Base-by-base conservation (phyloP, 192 early-diverging fungal genomes). In the Coemansia asiatica region DNA sequence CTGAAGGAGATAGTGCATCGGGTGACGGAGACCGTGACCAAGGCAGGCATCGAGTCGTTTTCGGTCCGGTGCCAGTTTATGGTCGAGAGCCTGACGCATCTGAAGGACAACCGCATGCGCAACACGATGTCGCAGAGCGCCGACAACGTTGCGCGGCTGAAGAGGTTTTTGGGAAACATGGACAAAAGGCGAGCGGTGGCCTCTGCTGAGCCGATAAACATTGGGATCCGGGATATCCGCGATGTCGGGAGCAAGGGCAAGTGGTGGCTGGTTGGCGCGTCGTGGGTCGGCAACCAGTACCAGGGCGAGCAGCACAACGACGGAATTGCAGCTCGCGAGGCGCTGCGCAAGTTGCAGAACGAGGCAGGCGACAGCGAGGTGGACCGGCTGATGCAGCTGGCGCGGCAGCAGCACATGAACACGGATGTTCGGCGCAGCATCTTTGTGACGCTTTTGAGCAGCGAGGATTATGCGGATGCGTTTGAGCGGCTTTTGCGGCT, bases 191-290 rank as follows among this genome's bases (percentile, higher is more conserved):
- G 74, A 36, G 23, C 79, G 15, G 79, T 76, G 18, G 68, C 74
- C 36, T 64, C 62, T 1, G 79, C 72, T 1, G 95, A 97, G 66
- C 83, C 95, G 0, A 87, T 99, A 36, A 85, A 95, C 55, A 91
- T 94, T 6, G 84, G 87, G 31, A 71, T 99, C 48, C 82, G 88
- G 12, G 97, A 99, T 64, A 96, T 99, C 67, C 84, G 84, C 46
- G 80, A 86, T 12, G 79, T 93, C 31, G 86, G 88, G 19, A 91
- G 90, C 12, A 92, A 92, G 66, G 95, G 95, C 70, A 95, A 94
- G 75, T 99, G 97, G 97, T 99, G 97, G 97, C 83, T 98, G 25
- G 92, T 97, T 8, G 97, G 97, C 23, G 84, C 94, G 3, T 92
- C 94, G 19, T 99, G 97, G 96, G 87, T 85, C 21, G 94, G 91